Evolutionary conservation across 495 filamentous ascomycete species (phyloP), one percentile per base, ranked within the genome.

Genomic region (Penicillium bialowiezense): DNA sequence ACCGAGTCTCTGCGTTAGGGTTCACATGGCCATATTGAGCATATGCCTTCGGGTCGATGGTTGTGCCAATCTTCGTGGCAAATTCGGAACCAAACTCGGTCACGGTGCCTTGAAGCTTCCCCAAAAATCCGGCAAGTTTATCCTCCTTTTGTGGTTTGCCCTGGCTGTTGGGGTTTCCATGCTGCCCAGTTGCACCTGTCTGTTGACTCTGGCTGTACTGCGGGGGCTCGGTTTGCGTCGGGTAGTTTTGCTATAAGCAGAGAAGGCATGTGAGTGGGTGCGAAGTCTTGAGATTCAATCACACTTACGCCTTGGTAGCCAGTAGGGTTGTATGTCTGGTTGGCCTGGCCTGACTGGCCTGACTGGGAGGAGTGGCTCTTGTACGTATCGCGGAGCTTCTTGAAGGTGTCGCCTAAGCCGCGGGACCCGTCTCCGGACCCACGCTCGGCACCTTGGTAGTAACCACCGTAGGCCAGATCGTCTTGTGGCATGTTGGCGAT

Each of bases 1-100:
- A 96, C 28, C 90, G 81, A 53, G 92, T 77, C 41, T 81, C 72
- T 33, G 77, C 64, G 38, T 65, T 65, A 36, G 73, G 66, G 38
- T 74, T 69, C 15, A 48, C 63, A 17, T 69, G 47, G 17, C 71
- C 74, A 54, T 78, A 81, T 24, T 77, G 54, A 19, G 73, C 69
- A 51, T 74, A 74, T 3, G 63, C 65, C 49, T 81, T 70, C 5
- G 77, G 75, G 48, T 82, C 76, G 39, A 75, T 62, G 31, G 76
- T 69, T 17, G 60, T 74, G 26, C 73, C 71, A 19, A 84, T 41
- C 28, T 69, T 69, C 38, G 73, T 65, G 6, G 76, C 79, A 18
- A 83, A 56, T 24, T 80, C 74, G 19, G 62, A 58, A 23, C 81
- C 78, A 24, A 79, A 51, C 10, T 65, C 73, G 21, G 82, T 68